Conservation (phyloP, 306 rosid genomes). For the Arachis hypogaea region DNA sequence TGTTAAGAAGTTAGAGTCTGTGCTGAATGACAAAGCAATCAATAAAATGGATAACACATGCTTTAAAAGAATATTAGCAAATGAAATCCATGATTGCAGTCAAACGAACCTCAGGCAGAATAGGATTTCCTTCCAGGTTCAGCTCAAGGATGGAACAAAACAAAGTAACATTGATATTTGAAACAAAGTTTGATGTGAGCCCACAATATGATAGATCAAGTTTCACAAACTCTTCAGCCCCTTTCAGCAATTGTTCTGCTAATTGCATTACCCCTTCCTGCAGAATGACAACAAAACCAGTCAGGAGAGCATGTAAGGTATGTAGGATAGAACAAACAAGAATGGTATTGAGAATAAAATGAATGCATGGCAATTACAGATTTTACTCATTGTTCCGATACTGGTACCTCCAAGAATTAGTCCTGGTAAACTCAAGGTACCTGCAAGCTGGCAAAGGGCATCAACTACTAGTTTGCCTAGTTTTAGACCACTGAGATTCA, state of each 20-base stretch:
- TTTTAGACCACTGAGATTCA: slow-evolving; percentile 81
- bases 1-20: slow-evolving; percentile 23
- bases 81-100: slow-evolving; percentile 18
- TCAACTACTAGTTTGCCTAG: slow-evolving; percentile 76
- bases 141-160: slow-evolving; percentile 69
- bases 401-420: slow-evolving; percentile 76
- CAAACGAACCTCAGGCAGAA: slow-evolving; percentile 70
- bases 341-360: slow-evolving; percentile 24
- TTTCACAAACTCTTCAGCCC: slow-evolving; percentile 64
- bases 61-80: slow-evolving; percentile 33
- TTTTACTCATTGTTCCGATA: slow-evolving; percentile 79
- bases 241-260: slow-evolving; percentile 60
- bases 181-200: slow-evolving; percentile 56
- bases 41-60: slow-evolving; percentile 7
- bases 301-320: slow-evolving; percentile 37
- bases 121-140: slow-evolving; percentile 79
- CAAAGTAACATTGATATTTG: slow-evolving; percentile 42
- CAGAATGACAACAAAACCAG: slow-evolving; percentile 32
- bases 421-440: slow-evolving; percentile 61
- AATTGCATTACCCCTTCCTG: slow-evolving; percentile 74
- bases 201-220: slow-evolving; percentile 82
- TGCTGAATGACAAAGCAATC: slow-evolving; percentile 16
- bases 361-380: slow-evolving; percentile 28
- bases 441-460: slow-evolving; percentile 71
- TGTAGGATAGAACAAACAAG: slow-evolving; percentile 31